A percentile compares a stretch with the other conserved stretches of the same genome.
Conservation (phyloP, 768 basidiomycete species). For the Imleria badia region DNA sequence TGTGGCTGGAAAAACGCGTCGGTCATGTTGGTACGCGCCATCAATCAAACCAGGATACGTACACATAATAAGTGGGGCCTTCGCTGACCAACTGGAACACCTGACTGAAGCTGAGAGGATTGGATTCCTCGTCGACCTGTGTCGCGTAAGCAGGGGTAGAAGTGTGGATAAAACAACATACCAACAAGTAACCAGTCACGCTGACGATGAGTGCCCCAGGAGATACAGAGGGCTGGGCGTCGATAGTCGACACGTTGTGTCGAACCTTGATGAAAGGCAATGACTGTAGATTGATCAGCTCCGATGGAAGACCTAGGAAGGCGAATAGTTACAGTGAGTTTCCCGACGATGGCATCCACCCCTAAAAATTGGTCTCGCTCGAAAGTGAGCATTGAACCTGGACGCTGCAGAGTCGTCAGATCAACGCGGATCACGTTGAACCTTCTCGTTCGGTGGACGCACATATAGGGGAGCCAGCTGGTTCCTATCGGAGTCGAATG, state of each 20-base stretch:
- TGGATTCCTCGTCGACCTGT: conserved; percentile 78
- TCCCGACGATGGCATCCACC: conserved; percentile 54
- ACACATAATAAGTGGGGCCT: conserved; percentile 80
- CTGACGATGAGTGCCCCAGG: conserved; percentile 64
- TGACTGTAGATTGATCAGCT: conserved; percentile 37
- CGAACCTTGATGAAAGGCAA: conserved; percentile 81
- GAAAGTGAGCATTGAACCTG: conserved; percentile 81
- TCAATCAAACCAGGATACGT: conserved; percentile 31
- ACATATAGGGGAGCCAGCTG: conserved; percentile 74
- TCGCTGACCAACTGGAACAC: conserved; percentile 89
- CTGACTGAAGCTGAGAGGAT: conserved; percentile 90
- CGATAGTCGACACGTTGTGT: conserved; percentile 80
- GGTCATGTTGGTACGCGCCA: conserved; percentile 3
- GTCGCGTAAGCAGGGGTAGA: conserved; percentile 3
- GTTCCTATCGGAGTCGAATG: conserved; percentile 66
- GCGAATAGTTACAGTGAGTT: conserved; percentile 57
- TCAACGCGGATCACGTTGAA: conserved; percentile 31
- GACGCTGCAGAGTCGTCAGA: conserved; percentile 51
- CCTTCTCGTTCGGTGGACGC: conserved; percentile 31
- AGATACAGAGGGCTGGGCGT: conserved; percentile 81
- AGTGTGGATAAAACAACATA: conserved; percentile 34
- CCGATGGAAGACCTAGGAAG: neutral
- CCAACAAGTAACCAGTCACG: conserved; percentile 85
- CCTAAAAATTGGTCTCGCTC: conserved; percentile 67
- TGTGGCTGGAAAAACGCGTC: conserved; percentile 48